Percentiles rank a stretch among this genome's conserved stretches.
phyloP scores from a whole-genome alignment of 2,329 filamentous ascomycete genomes.

The Phaeosphaeria sp. region DNA sequence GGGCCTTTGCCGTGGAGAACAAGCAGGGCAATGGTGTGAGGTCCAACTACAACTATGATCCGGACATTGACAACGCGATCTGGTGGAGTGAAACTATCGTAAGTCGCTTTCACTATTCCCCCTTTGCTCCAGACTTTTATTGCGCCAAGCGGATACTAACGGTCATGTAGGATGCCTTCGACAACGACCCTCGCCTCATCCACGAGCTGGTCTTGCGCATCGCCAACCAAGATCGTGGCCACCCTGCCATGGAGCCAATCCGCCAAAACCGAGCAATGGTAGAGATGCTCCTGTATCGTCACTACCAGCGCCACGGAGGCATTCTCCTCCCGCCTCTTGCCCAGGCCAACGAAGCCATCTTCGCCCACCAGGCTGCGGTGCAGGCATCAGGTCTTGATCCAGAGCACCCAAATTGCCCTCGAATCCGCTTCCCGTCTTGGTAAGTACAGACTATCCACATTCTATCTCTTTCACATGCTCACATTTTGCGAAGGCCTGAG shows the following conservation, averaged over 20 bases:
- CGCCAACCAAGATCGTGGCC: constrained; percentile 3
- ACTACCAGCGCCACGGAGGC: constrained; percentile 15
- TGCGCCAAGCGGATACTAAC: background rate
- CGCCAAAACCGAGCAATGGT: constrained; percentile 10
- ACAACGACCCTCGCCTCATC: constrained; percentile 4
- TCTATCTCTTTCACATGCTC: background rate
- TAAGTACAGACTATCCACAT: background rate
- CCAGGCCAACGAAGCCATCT: background rate
- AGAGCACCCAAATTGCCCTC: background rate
- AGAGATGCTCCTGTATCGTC: constrained; percentile 7
- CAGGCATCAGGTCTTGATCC: too few species aligned
- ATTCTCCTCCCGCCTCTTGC: constrained; percentile 11
- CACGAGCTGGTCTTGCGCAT: constrained; percentile 11
- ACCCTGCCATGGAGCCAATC: constrained; percentile 7
- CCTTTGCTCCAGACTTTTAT: background rate
- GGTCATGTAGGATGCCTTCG: constrained; percentile 5
- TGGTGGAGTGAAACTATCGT: constrained; percentile 2
- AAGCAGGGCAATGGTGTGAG: background rate
- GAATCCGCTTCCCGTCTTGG: background rate
- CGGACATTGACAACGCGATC: constrained; percentile 7
- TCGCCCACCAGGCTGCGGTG: background rate
- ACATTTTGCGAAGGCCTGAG: background rate
- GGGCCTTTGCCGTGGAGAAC: constrained; percentile 4
- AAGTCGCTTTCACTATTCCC: background rate
- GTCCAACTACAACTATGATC: constrained; percentile 3